phyloP scores from a whole-genome alignment of 257 asterid species.

The Vinca minor region DNA sequence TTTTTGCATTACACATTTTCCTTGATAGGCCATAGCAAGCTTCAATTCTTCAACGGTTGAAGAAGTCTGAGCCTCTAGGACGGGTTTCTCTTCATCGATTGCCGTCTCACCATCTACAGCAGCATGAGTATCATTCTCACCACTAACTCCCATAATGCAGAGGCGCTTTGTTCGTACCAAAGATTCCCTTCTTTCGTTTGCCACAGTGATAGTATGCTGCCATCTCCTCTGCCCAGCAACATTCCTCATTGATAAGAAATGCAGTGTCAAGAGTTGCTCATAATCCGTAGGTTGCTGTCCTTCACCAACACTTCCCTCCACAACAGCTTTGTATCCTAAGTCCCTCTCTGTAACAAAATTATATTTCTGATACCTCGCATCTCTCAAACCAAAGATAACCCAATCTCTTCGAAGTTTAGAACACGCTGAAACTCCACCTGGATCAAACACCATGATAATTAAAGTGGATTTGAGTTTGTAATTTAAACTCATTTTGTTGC shows the following conservation, averaged over 20 bases:
- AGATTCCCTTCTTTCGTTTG: constrained; percentile 89
- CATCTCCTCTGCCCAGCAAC: constrained; percentile 78
- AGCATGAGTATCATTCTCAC: constrained; percentile 29
- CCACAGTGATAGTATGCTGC: constrained; percentile 62
- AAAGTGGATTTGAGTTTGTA: too few relatives aligned
- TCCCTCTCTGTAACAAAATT: too few relatives aligned
- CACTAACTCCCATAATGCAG: constrained; percentile 63
- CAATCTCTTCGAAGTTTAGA: too few relatives aligned
- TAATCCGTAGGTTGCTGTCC: too few relatives aligned
- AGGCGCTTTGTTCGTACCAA: constrained; percentile 80
- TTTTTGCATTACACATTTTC: constrained; percentile 73
- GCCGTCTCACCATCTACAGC: constrained; percentile 52
- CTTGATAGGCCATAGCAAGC: constrained; percentile 56
- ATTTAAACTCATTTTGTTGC: too few relatives aligned
- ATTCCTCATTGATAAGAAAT: constrained; percentile 72
- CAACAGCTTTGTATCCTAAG: too few relatives aligned
- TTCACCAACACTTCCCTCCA: too few relatives aligned
- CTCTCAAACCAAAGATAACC: too few relatives aligned
- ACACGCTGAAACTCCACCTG: too few relatives aligned
- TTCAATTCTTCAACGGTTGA: constrained; percentile 65
- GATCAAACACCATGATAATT: too few relatives aligned
- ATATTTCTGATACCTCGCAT: too few relatives aligned
- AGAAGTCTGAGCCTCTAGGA: constrained; percentile 63
- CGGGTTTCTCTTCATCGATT: constrained; percentile 59
- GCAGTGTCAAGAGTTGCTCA: too few relatives aligned